Conservation (phyloP, 2,329 filamentous ascomycete species). For the Hymenotorrendiella dingleyae region DNA sequence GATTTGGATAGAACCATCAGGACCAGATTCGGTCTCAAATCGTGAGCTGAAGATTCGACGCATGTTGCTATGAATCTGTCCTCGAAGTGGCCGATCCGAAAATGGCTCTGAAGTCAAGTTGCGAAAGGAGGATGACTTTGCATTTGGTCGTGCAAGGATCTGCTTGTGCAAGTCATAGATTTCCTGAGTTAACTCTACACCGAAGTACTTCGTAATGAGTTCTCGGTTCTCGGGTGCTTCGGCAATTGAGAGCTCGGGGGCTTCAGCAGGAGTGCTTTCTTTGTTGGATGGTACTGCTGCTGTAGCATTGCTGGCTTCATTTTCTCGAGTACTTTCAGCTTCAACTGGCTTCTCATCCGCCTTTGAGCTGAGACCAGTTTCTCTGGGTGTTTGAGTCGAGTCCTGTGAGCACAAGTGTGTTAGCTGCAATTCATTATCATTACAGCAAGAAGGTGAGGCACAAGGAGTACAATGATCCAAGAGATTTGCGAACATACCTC, state of each 20-base stretch:
- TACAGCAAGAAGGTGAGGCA: no score
- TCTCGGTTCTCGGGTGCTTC: conserved; percentile 37
- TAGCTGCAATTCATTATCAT: neutral
- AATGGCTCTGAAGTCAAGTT: conserved; percentile 48
- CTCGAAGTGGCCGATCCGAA: conserved; percentile 54
- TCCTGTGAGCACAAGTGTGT: neutral
- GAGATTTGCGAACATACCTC: conserved; percentile 15
- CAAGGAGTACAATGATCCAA: neutral
- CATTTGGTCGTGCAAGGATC: conserved; percentile 45
- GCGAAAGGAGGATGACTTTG: conserved; percentile 50
- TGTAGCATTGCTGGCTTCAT: no score
- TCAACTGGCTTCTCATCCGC: no score
- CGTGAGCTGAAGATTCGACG: conserved; percentile 58
- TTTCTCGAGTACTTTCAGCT: no score
- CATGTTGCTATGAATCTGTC: conserved; percentile 50
- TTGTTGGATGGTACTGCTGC: no score
- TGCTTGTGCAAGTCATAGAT: conserved; percentile 51
- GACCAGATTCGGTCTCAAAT: conserved; percentile 56
- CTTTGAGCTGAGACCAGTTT: neutral
- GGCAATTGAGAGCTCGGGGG: no score
- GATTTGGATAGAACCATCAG: conserved; percentile 53
- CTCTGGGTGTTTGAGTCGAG: neutral
- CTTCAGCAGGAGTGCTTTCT: no score
- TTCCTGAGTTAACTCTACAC: conserved; percentile 39
- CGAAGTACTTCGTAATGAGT: conserved; percentile 43